These are phyloP conservation scores for Pythium grandisporangium DNA, from an alignment of 352 stramenopile genomes.

Conservation along the genomic window DNA sequence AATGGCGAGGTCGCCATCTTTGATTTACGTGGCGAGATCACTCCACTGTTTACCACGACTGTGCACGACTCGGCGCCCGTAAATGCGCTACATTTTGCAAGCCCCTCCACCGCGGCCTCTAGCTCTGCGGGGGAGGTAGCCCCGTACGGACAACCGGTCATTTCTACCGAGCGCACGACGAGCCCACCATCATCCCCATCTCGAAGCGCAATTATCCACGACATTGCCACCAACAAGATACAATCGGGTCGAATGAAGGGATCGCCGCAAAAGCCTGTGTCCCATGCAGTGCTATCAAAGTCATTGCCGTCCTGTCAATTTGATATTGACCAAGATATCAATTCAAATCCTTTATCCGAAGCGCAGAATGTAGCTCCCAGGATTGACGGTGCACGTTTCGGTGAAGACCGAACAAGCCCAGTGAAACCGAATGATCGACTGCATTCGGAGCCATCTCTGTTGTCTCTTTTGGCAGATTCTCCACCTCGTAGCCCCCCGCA, in stretches of 20 bases:
- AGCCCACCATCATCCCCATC: not conserved
- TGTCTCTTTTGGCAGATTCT: slow-evolving; percentile 10
- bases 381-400: not conserved
- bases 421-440: not conserved
- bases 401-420: not conserved
- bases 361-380: slow-evolving; percentile 1
- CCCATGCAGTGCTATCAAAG: not conserved
- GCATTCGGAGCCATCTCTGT: slow-evolving; percentile 9
- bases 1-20: slow-evolving; percentile 51
- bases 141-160: slow-evolving; percentile 28
- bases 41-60: slow-evolving; percentile 31
- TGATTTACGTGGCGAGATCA: slow-evolving; percentile 56
- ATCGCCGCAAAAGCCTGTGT: not conserved
- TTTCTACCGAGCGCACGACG: slow-evolving; percentile 27
- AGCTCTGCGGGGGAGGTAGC: slow-evolving; percentile 9
- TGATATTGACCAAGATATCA: not conserved
- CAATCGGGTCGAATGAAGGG: slow-evolving; percentile 18
- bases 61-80: slow-evolving; percentile 30
- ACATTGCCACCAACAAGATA: slow-evolving; percentile 30
- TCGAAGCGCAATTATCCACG: slow-evolving; percentile 8
- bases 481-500: no score
- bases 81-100: slow-evolving; percentile 52
- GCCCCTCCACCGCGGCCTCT: slow-evolving; percentile 19
- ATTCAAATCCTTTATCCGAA: not conserved
- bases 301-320: no score